phyloP scores from a whole-genome alignment of 495 filamentous ascomycete species.

The Neurospora sp. region DNA sequence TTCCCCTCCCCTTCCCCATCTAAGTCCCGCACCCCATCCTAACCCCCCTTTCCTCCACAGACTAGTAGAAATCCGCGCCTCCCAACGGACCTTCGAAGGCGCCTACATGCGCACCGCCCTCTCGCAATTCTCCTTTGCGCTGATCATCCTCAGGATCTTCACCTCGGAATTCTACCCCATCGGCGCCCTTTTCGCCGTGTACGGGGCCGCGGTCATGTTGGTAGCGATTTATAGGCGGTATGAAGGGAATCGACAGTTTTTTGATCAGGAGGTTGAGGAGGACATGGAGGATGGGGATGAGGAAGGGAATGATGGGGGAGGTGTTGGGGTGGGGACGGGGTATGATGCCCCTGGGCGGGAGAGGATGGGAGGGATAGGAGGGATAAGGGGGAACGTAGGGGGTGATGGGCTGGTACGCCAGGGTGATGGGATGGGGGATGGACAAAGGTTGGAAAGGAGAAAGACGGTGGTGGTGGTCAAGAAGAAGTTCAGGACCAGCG shows the following conservation, averaged over 20 bases:
- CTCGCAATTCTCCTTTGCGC: slow-evolving; percentile 86
- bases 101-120: slow-evolving; percentile 93
- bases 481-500: slow-evolving; percentile 84
- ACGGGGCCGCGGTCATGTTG: slow-evolving; percentile 73
- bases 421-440: not conserved
- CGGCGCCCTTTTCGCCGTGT: slow-evolving; percentile 83
- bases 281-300: not conserved
- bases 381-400: too few species aligned
- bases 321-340: not conserved
- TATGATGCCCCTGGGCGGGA: too few species aligned
- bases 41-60: too few species aligned
- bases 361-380: too few species aligned
- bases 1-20: too few species aligned
- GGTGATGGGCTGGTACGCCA: not conserved
- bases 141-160: slow-evolving; percentile 94
- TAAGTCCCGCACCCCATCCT: too few species aligned
- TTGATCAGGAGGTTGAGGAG: slow-evolving; percentile 51
- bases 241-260: slow-evolving; percentile 90
- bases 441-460: slow-evolving; percentile 12
- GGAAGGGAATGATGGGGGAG: not conserved
- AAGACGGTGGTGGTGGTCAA: slow-evolving; percentile 22
- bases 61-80: slow-evolving; percentile 85
- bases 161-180: slow-evolving; percentile 90
- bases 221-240: slow-evolving; percentile 74
- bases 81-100: slow-evolving; percentile 93